Conservation (phyloP, 805 yeast species). For the Millerozyma acaciae region DNA sequence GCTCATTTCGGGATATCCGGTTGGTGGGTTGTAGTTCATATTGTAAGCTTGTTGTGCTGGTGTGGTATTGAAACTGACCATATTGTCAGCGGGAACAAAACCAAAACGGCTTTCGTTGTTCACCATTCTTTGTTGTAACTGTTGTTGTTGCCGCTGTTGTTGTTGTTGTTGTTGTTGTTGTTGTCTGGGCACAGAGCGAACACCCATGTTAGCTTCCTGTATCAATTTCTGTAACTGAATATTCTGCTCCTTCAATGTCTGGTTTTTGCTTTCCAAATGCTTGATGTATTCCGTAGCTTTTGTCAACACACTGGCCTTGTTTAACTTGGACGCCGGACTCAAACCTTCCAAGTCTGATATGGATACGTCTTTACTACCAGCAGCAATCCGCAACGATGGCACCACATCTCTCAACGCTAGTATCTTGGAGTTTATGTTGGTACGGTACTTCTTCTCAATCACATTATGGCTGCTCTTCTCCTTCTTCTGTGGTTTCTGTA, state of each 20-base stretch:
- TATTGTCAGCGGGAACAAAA: slow-evolving; percentile 15
- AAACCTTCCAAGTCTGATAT: slow-evolving; percentile 62
- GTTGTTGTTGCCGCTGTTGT: slow-evolving; percentile 11
- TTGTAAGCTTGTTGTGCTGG: slow-evolving; percentile 14
- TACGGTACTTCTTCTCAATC: slow-evolving; percentile 77
- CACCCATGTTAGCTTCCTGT: slow-evolving; percentile 23
- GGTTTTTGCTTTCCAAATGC: slow-evolving; percentile 65
- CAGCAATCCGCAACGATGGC: slow-evolving; percentile 66
- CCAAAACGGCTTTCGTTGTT: slow-evolving; percentile 15
- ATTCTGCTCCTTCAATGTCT: slow-evolving; percentile 45
- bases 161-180: slow-evolving; percentile 14
- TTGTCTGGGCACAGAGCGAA: no score
- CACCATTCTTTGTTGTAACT: slow-evolving; percentile 15
- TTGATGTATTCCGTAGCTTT: slow-evolving; percentile 77
- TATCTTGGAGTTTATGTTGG: slow-evolving; percentile 71
- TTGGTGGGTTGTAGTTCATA: slow-evolving; percentile 6
- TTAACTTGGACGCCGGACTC: slow-evolving; percentile 70
- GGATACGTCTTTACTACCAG: slow-evolving; percentile 42
- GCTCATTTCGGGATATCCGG: slow-evolving; percentile 2
- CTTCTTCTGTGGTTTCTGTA: slow-evolving; percentile 47
- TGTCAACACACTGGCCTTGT: slow-evolving; percentile 71
- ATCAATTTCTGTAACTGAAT: slow-evolving; percentile 34
- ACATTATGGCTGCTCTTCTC: slow-evolving; percentile 69
- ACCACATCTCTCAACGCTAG: slow-evolving; percentile 69
- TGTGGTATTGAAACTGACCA: slow-evolving; percentile 15